Conservation (phyloP, 345 rosid species). For the Rhodamnia rubescens region DNA sequence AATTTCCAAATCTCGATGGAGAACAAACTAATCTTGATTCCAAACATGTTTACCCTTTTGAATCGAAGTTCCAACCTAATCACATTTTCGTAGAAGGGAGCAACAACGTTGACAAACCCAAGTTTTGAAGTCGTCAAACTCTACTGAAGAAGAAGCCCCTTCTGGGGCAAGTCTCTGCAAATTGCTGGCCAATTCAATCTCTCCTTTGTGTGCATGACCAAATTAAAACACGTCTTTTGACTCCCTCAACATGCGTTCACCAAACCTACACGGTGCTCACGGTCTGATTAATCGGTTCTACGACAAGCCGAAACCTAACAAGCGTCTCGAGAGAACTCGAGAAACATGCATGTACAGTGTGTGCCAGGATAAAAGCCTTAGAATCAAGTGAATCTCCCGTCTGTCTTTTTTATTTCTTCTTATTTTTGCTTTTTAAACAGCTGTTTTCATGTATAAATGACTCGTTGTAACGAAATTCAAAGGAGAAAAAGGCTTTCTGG, state of each 20-base stretch:
- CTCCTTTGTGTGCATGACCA: background rate
- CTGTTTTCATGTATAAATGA: too few relatives aligned
- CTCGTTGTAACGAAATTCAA: too few relatives aligned
- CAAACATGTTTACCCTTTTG: background rate
- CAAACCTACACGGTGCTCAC: background rate
- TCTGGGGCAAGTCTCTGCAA: background rate
- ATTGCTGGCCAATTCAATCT: background rate
- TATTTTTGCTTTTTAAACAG: background rate
- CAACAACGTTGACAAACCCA: background rate
- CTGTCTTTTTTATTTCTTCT: background rate
- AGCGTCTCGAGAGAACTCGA: background rate
- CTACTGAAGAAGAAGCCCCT: background rate
- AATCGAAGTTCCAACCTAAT: background rate
- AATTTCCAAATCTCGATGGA: background rate
- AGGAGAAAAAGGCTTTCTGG: background rate
- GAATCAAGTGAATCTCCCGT: background rate
- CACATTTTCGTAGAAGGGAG: background rate
- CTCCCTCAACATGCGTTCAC: background rate
- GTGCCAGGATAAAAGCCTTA: background rate
- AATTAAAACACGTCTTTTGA: background rate
- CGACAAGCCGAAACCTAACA: too few relatives aligned
- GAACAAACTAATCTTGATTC: background rate
- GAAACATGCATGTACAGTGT: background rate
- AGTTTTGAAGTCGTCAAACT: background rate
- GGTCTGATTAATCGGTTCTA: background rate